Base-by-base conservation (phyloP, 768 basidiomycete species). In the Suillus brevipes region DNA sequence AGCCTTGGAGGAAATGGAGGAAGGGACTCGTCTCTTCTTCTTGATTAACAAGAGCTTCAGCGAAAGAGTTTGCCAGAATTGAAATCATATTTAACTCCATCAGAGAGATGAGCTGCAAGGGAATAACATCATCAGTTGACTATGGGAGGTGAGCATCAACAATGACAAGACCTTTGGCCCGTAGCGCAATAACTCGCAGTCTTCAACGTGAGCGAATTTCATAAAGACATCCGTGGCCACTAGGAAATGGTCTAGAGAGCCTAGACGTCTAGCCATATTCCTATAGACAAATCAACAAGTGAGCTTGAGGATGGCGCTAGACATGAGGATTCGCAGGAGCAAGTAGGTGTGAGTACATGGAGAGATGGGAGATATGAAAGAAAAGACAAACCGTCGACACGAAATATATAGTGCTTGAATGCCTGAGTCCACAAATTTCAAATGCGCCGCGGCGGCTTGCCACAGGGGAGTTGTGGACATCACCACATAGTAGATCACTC, bases 1-100 rank as follows among this genome's bases (percentile, higher is more conserved):
- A n/a, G n/a, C n/a, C n/a, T n/a, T n/a, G n/a, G n/a, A n/a, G n/a
- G n/a, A n/a, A n/a, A n/a, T n/a, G n/a, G n/a, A n/a, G n/a, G n/a
- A n/a, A n/a, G n/a, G n/a, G n/a, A n/a, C n/a, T n/a, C n/a, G n/a
- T n/a, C n/a, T n/a, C n/a, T n/a, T n/a, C n/a, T n/a, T 74, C 86
- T 87, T 65, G 25, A 13, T 43, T 40, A 50, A 43, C 20, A 6
- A 18, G 18, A 60, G 49, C 4, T 23, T 52, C 18, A 62, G 28
- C 12, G 16, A 34, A 37, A 31, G n/a, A 14, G 49, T 31, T 9
- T 23, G 28, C 13, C 8, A 28, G 18, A 28, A 63, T 31, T 7
- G 52, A 53, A 37, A 37, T 59, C 64, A 65, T 68, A 69, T 64
- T 75, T 80, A 87, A 85, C 85, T 87, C 85, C 57, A 81, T 75